These are phyloP conservation scores for Cladosporium sp. DNA, from an alignment of 2,329 filamentous ascomycete species.

Conservation along the genomic window DNA sequence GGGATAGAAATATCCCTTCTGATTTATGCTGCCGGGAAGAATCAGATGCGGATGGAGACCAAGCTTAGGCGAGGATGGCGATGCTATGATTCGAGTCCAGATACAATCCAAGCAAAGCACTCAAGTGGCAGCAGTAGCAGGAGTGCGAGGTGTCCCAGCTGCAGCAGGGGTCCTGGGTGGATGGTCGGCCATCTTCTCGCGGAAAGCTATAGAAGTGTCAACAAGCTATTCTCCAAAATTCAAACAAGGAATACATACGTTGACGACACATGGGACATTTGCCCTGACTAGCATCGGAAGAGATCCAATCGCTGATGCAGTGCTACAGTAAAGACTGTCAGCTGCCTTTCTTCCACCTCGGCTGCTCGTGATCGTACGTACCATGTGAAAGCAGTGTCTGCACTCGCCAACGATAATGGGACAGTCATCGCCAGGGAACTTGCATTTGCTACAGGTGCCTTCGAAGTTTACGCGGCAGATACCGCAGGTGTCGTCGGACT, in stretches of 20 bases:
- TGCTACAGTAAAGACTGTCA: slow-evolving; percentile 59
- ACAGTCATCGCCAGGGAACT: slow-evolving; percentile 95
- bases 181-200: slow-evolving; percentile 34
- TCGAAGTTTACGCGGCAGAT: slow-evolving; percentile 99
- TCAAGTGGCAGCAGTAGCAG: slow-evolving; percentile 14
- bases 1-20: neutral
- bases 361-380: slow-evolving; percentile 40
- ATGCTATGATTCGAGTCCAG: neutral
- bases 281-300: slow-evolving; percentile 88
- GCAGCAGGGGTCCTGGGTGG: slow-evolving; percentile 15
- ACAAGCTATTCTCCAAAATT: neutral
- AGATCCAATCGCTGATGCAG: slow-evolving; percentile 94
- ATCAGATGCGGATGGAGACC: neutral
- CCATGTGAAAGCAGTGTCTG: slow-evolving; percentile 97
- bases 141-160: slow-evolving; percentile 1
- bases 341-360: neutral
- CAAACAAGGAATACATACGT: slow-evolving; percentile 38
- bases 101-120: neutral
- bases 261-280: slow-evolving; percentile 98
- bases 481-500: slow-evolving; percentile 80
- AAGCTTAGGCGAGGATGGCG: neutral
- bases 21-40: neutral
- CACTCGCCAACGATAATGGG: slow-evolving; percentile 93
- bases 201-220: slow-evolving; percentile 27
- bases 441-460: slow-evolving; percentile 95